Conservation (phyloP, 164 flowering plant genomes). For the Annona cherimola region DNA sequence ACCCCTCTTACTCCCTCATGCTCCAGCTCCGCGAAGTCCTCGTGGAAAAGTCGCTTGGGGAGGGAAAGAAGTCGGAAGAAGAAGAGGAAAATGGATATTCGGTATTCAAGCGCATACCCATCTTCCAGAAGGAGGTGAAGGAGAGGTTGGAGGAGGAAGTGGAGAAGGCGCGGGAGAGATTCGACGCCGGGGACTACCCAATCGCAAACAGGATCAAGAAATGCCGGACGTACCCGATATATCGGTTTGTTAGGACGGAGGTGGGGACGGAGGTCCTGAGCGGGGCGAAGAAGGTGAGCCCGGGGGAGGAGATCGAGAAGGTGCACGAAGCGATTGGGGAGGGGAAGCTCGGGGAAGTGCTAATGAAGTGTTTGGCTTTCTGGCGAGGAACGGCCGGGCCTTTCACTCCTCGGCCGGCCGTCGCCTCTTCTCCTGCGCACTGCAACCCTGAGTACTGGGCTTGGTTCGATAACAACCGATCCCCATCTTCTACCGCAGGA, state of each 20-base stretch:
- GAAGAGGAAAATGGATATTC: slow-evolving; percentile 14
- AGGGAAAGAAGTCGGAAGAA: neutral
- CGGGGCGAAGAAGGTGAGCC: slow-evolving; percentile 40
- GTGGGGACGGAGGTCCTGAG: slow-evolving; percentile 39
- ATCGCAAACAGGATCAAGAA: slow-evolving; percentile 35
- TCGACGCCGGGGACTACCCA: slow-evolving; percentile 30
- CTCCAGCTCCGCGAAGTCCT: slow-evolving; percentile 35
- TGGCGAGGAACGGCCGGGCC: slow-evolving; percentile 29
- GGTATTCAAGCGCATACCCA: slow-evolving; percentile 37
- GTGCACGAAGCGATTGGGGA: slow-evolving; percentile 38
- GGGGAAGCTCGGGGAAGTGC: slow-evolving; percentile 36
- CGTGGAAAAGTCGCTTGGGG: slow-evolving; percentile 28
- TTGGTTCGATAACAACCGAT: slow-evolving; percentile 22
- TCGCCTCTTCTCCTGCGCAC: slow-evolving; percentile 21
- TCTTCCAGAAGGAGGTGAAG: slow-evolving; percentile 34
- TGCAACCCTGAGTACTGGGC: slow-evolving; percentile 23
- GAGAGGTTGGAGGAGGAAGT: slow-evolving; percentile 24
- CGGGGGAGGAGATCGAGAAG: slow-evolving; percentile 52
- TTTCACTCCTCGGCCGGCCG: slow-evolving; percentile 19
- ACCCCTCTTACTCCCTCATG: slow-evolving; percentile 32
- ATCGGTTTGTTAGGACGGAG: slow-evolving; percentile 34
- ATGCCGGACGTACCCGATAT: slow-evolving; percentile 45
- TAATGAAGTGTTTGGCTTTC: slow-evolving; percentile 30
- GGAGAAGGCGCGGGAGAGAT: slow-evolving; percentile 30
- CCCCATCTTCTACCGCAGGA: slow-evolving; percentile 26